These are phyloP conservation scores for Mycena vulgaris DNA, from an alignment of 768 basidiomycete genomes.

Conservation along the genomic window DNA sequence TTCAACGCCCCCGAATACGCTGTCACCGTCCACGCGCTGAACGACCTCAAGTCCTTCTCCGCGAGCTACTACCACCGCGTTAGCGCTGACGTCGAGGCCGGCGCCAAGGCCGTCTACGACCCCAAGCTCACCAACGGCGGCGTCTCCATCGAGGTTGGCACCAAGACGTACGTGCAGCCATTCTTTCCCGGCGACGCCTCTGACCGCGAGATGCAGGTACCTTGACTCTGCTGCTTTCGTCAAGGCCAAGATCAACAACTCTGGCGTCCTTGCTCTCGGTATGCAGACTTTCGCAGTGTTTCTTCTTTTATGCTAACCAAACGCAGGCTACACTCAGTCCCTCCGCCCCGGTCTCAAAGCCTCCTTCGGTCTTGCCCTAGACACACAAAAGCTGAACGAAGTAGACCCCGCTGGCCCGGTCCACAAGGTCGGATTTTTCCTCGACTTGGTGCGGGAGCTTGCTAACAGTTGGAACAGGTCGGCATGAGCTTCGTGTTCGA, in stretches of 20 bases:
- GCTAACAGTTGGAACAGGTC: slow-evolving; percentile 58
- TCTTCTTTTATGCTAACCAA: not conserved
- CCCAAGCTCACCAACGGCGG: slow-evolving; percentile 89
- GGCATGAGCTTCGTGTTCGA: slow-evolving; percentile 85
- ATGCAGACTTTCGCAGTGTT: slow-evolving; percentile 36
- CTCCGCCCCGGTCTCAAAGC: slow-evolving; percentile 96
- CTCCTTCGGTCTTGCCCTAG: slow-evolving; percentile 94
- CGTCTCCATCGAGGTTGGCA: slow-evolving; percentile 94
- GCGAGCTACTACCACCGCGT: slow-evolving; percentile 99
- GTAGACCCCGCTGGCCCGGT: slow-evolving; percentile 72
- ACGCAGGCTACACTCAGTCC: slow-evolving; percentile 88
- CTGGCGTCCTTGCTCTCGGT: slow-evolving; percentile 91
- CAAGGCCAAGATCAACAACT: slow-evolving; percentile 99
- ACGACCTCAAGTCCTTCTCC: slow-evolving; percentile 93
- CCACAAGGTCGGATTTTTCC: slow-evolving; percentile 72
- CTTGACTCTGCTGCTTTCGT: slow-evolving; percentile 92
- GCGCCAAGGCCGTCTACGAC: slow-evolving; percentile 97
- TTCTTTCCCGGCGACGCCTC: not conserved
- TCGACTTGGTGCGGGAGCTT: not conserved
- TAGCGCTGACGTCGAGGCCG: slow-evolving; percentile 91
- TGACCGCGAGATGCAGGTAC: slow-evolving; percentile 61
- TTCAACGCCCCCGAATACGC: slow-evolving; percentile 98
- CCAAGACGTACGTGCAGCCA: slow-evolving; percentile 80
- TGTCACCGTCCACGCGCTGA: slow-evolving; percentile 93
- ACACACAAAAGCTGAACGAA: slow-evolving; percentile 93